A percentile compares a stretch with the other conserved stretches of the same genome.
Conservation (phyloP, 768 basidiomycete genomes). For the Hydnomerulius pinastri region DNA sequence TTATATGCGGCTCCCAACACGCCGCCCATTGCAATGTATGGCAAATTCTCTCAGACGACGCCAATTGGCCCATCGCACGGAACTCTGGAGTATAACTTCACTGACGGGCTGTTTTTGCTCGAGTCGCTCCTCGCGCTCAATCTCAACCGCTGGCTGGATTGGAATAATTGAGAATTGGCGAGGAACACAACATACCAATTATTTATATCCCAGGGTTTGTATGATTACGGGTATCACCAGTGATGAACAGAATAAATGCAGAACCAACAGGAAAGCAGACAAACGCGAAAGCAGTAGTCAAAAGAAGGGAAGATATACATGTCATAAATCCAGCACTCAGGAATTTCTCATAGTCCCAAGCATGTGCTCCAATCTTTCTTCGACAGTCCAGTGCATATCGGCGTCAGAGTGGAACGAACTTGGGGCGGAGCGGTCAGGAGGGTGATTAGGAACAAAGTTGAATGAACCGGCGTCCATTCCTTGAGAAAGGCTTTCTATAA, state of each 20-base stretch:
- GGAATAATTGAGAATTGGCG: conserved; percentile 30
- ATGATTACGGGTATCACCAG: conserved; percentile 31
- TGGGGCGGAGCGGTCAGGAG: conserved; percentile 55
- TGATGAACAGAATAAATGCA: conserved; percentile 21
- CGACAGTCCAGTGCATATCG: conserved; percentile 68
- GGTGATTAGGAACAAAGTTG: conserved; percentile 59
- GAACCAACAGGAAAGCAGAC: conserved; percentile 15
- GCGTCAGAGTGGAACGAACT: conserved; percentile 63
- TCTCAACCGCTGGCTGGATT: conserved; percentile 76
- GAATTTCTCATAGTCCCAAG: conserved; percentile 42
- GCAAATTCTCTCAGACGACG: conserved; percentile 51
- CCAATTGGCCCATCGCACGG: conserved; percentile 67
- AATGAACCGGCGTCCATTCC: conserved; percentile 83
- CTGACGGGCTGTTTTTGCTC: conserved; percentile 57
- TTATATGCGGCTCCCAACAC: conserved; percentile 49
- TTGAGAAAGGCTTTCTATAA: conserved; percentile 82
- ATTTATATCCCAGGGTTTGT: conserved; percentile 37
- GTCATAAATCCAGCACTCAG: conserved; percentile 30
- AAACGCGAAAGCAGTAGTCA: conserved; percentile 15
- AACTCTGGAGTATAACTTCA: conserved; percentile 63
- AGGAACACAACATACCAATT: conserved; percentile 20
- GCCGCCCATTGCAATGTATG: conserved; percentile 57
- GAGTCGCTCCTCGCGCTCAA: conserved; percentile 66
- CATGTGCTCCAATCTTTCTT: conserved; percentile 78
- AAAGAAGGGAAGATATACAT: conserved; percentile 11